Percentiles rank a stretch among this genome's conserved stretches.
These are phyloP conservation scores for Xerocomellus dryophilus DNA, from an alignment of 768 basidiomycete species.

Conservation along the genomic window DNA sequence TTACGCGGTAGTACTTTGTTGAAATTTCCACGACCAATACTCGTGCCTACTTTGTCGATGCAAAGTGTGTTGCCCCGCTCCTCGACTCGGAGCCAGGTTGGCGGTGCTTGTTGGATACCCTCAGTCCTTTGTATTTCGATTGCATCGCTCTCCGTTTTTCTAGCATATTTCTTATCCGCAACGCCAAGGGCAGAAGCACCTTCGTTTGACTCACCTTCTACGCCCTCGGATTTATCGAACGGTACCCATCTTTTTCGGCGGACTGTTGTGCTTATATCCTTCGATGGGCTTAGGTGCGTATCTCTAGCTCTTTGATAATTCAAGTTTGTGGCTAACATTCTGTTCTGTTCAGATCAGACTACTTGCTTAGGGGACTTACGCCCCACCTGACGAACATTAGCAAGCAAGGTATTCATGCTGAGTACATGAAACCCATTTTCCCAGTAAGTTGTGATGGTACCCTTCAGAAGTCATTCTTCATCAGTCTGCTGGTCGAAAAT, in stretches of 20 bases:
- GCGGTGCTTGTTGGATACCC: not conserved
- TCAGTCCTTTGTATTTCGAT: conserved; percentile 3
- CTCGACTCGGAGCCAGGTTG: not conserved
- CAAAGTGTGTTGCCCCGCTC: not conserved
- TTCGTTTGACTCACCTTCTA: not conserved
- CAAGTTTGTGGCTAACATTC: not conserved
- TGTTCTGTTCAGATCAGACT: conserved; percentile 55
- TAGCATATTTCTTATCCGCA: conserved; percentile 2
- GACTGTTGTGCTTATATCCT: conserved; percentile 80
- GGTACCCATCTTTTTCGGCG: conserved; percentile 76
- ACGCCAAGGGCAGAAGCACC: not conserved
- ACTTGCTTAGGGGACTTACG: conserved; percentile 74
- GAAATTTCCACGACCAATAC: not conserved
- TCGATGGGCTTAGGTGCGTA: conserved; percentile 59
- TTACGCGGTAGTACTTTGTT: not conserved
- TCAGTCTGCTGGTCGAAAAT: not conserved
- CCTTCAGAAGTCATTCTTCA: not conserved
- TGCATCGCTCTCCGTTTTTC: conserved; percentile 4
- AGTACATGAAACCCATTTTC: conserved; percentile 78
- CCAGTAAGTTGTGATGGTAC: conserved; percentile 51
- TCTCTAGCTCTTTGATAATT: not conserved
- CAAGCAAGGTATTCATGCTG: conserved; percentile 72
- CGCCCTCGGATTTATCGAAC: conserved; percentile 47
- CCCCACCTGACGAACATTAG: conserved; percentile 74
- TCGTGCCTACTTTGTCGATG: not conserved